Conservation (phyloP, 257 asterid genomes). For the Solanum chmielewskii region DNA sequence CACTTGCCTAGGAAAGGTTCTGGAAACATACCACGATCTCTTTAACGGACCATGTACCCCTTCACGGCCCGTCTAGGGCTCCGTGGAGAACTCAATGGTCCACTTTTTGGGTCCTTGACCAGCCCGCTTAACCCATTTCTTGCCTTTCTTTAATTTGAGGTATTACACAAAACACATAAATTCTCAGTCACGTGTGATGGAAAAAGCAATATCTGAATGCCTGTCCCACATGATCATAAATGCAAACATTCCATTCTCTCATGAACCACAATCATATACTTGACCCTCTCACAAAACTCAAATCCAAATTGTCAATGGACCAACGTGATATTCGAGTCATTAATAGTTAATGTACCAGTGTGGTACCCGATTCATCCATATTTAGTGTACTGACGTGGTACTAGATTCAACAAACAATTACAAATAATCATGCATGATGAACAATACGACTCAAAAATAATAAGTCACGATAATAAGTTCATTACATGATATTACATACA, state of each 20-base stretch:
- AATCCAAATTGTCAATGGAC: too few species aligned
- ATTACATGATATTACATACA: background rate
- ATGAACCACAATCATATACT: background rate
- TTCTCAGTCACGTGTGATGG: background rate
- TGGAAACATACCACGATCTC: background rate
- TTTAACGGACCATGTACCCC: too few species aligned
- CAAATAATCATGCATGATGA: background rate
- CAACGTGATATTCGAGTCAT: background rate
- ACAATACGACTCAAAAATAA: background rate
- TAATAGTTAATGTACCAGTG: background rate
- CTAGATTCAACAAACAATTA: too few species aligned
- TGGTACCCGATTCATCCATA: background rate
- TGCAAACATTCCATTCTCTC: background rate
- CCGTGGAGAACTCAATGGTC: background rate
- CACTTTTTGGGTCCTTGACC: background rate
- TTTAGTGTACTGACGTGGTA: background rate
- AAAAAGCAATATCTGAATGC: too few species aligned
- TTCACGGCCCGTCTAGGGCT: too few species aligned
- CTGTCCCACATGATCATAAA: background rate
- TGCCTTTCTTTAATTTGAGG: background rate
- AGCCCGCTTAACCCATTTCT: accelerated
- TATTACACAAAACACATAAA: background rate
- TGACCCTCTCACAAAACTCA: background rate
- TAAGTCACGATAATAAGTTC: background rate
- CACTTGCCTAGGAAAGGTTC: background rate